phyloP scores from a whole-genome alignment of 768 basidiomycete genomes.

The Wakefieldia striispora region DNA sequence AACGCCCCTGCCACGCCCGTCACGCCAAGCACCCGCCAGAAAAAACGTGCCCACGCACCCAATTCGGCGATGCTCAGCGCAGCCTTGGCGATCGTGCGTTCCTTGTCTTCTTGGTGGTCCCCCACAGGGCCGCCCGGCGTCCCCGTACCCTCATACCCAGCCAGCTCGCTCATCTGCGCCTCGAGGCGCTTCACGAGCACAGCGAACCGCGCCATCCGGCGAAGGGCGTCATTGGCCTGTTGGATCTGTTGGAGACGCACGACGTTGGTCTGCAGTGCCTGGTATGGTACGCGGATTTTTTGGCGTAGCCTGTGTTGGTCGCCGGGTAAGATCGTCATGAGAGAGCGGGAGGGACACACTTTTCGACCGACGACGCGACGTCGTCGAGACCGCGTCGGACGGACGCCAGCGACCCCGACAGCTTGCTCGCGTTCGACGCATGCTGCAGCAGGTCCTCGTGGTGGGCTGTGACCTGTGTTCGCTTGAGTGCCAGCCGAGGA shows the following conservation, averaged over 20 bases:
- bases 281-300: conserved; percentile 86
- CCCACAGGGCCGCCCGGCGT: not conserved
- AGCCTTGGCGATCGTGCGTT: conserved; percentile 87
- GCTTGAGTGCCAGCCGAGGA: not conserved
- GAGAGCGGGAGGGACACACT: conserved; percentile 42
- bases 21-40: conserved; percentile 5
- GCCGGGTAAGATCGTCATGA: not conserved
- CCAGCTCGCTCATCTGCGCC: conserved; percentile 76
- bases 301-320: conserved; percentile 59
- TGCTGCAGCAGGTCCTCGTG: conserved; percentile 81
- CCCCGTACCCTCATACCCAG: conserved; percentile 1
- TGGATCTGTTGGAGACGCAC: conserved; percentile 74
- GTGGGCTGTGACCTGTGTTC: conserved; percentile 70
- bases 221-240: conserved; percentile 78
- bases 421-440: conserved; percentile 70
- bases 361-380: conserved; percentile 72
- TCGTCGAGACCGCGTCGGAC: conserved; percentile 72
- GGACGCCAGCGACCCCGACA: conserved; percentile 65
- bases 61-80: conserved; percentile 94
- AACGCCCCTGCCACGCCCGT: conserved; percentile 41
- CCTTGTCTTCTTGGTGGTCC: conserved; percentile 73
- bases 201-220: conserved; percentile 82
- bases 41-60: conserved; percentile 46
- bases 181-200: conserved; percentile 81
- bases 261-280: conserved; percentile 69